Percentiles rank a stretch among this genome's conserved stretches.
These are phyloP conservation scores for Asterochloris sp. DNA, from an alignment of 139 green algal species.

Conservation along the genomic window DNA sequence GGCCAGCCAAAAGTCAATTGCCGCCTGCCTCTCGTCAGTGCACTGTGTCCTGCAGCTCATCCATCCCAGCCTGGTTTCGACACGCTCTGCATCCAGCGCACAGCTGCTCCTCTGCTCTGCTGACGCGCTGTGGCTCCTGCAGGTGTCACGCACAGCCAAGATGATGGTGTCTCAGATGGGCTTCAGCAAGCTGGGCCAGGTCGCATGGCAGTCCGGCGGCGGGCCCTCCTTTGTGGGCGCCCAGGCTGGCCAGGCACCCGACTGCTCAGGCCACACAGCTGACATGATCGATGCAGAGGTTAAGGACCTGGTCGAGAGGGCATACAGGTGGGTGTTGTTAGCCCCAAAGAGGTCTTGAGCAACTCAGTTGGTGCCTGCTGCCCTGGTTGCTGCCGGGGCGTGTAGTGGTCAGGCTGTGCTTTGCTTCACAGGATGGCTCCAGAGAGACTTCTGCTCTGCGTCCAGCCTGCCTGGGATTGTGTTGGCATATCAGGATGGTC, in stretches of 20 bases:
- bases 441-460: no score
- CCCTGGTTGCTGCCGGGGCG: no score
- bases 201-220: conserved; percentile 62
- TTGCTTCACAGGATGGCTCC: not conserved
- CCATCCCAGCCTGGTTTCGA: no score
- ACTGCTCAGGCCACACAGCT: conserved; percentile 73
- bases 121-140: conserved; percentile 4
- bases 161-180: conserved; percentile 96
- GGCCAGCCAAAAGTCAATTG: no score
- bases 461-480: not conserved
- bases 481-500: not conserved
- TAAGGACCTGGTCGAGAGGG: conserved; percentile 83
- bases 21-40: no score
- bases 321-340: conserved; percentile 67
- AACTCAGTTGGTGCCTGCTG: no score
- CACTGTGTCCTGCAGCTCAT: no score
- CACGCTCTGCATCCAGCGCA: no score
- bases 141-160: conserved; percentile 53
- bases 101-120: no score
- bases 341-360: no score
- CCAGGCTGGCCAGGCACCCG: conserved; percentile 72
- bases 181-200: conserved; percentile 92
- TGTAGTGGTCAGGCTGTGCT: no score
- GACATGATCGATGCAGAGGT: conserved; percentile 93
- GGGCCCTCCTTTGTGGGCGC: conserved; percentile 87